phyloP scores from a whole-genome alignment of 2,329 filamentous ascomycete species.

The Colletotrichum magnum region DNA sequence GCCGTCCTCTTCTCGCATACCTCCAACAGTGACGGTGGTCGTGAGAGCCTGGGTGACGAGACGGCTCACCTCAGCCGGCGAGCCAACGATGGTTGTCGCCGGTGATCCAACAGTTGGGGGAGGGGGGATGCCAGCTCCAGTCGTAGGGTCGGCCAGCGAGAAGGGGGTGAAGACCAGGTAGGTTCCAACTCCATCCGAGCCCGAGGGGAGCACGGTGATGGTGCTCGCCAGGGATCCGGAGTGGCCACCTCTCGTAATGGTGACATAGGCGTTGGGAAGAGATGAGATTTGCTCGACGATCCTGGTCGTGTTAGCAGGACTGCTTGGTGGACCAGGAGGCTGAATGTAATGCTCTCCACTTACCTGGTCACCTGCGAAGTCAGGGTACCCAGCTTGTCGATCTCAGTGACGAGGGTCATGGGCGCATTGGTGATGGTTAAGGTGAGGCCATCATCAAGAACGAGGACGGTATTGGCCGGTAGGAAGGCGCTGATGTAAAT shows the following conservation, averaged over 20 bases:
- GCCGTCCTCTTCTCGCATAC: neutral
- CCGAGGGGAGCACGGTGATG: slow-evolving; percentile 30
- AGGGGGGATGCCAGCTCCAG: slow-evolving; percentile 11
- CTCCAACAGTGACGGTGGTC: slow-evolving; percentile 13
- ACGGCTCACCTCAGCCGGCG: slow-evolving; percentile 22
- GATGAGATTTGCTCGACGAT: slow-evolving; percentile 20
- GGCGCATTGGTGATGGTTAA: slow-evolving; percentile 38
- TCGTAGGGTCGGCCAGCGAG: neutral
- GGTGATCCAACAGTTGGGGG: slow-evolving; percentile 19
- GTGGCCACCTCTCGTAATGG: slow-evolving; percentile 31
- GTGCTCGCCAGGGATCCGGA: slow-evolving; percentile 32
- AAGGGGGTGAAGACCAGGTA: slow-evolving; percentile 35
- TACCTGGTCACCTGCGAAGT: slow-evolving; percentile 32
- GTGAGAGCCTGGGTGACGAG: slow-evolving; percentile 18
- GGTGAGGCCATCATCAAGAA: slow-evolving; percentile 36
- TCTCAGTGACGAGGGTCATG: slow-evolving; percentile 32
- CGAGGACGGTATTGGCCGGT: slow-evolving; percentile 31
- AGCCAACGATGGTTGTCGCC: slow-evolving; percentile 14
- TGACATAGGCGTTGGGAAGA: slow-evolving; percentile 33
- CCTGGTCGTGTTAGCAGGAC: slow-evolving; percentile 2
- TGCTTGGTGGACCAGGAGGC: neutral
- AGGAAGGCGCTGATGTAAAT: slow-evolving; percentile 40
- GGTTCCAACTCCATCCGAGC: slow-evolving; percentile 25
- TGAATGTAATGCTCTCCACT: neutral
- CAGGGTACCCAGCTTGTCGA: slow-evolving; percentile 35